Percentiles rank a stretch among this genome's conserved stretches.
phyloP scores from a whole-genome alignment of 1,139 yeast genomes.

The Suzukiozyma palmioleophila region DNA sequence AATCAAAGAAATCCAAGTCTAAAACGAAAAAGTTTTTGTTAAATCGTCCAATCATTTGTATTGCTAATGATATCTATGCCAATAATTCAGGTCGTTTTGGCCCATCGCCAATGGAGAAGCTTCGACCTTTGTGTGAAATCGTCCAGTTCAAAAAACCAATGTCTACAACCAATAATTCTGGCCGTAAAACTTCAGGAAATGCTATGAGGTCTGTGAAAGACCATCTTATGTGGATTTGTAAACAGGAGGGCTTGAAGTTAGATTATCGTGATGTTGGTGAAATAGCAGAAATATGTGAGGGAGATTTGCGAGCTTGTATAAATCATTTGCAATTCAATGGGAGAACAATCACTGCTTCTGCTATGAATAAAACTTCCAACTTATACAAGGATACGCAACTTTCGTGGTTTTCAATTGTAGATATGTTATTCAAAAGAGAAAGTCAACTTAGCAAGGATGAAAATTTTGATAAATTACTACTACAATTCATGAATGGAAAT shows the following conservation, averaged over 20 bases:
- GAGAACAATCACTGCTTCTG: constrained; percentile 11
- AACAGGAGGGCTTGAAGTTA: constrained; percentile 27
- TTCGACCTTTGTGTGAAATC: constrained; percentile 70
- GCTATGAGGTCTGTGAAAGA: constrained; percentile 40
- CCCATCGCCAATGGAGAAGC: constrained; percentile 55
- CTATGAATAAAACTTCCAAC: constrained; percentile 9
- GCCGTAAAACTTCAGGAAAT: constrained; percentile 28
- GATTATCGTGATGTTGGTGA: constrained; percentile 39
- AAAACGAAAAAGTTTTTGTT: constrained; percentile 38
- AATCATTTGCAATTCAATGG: constrained; percentile 75
- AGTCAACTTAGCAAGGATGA: constrained; percentile 43
- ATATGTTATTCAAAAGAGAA: constrained; percentile 49
- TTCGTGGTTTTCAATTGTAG: constrained; percentile 59
- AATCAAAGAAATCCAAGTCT: constrained; percentile 18
- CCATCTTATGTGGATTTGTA: constrained; percentile 29
- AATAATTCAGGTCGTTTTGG: constrained; percentile 30
- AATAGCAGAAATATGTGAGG: constrained; percentile 68
- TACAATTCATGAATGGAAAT: constrained; percentile 28
- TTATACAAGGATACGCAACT: constrained; percentile 48
- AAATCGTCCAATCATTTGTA: constrained; percentile 82
- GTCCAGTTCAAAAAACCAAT: constrained; percentile 59
- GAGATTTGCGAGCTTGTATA: constrained; percentile 82
- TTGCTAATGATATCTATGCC: constrained; percentile 84
- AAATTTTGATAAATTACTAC: constrained; percentile 41
- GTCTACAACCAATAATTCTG: constrained; percentile 38